Conservation (phyloP, 495 filamentous ascomycete species). For the Sporormia fimetaria region DNA sequence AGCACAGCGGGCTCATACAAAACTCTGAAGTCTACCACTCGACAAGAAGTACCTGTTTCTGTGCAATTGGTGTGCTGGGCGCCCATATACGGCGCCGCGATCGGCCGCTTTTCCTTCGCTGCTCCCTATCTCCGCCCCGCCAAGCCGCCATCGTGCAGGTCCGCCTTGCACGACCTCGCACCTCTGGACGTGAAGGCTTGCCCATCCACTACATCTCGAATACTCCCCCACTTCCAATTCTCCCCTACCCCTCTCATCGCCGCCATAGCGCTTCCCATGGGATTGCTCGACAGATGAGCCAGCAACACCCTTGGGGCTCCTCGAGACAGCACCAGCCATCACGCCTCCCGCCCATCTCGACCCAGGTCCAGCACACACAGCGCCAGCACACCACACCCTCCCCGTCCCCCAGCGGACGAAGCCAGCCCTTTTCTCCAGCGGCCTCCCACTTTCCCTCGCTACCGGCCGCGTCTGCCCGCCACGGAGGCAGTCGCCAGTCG, state of each 20-base stretch:
- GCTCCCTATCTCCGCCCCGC: too few species aligned
- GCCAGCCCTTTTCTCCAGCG: conserved; percentile 38
- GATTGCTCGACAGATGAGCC: conserved; percentile 39
- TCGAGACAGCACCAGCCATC: conserved; percentile 44
- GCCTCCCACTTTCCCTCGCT: conserved; percentile 46
- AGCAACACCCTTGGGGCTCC: conserved; percentile 52
- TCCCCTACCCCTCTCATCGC: conserved; percentile 39
- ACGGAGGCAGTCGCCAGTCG: conserved; percentile 41
- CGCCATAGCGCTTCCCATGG: conserved; percentile 51
- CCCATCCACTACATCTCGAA: conserved; percentile 1
- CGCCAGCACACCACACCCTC: conserved; percentile 30
- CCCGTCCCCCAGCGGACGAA: conserved; percentile 38
- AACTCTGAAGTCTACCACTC: too few species aligned
- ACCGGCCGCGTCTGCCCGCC: conserved; percentile 40
- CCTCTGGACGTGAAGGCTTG: too few species aligned
- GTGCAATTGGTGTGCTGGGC: too few species aligned
- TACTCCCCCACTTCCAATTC: conserved; percentile 7
- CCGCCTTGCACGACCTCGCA: too few species aligned
- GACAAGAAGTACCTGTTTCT: too few species aligned
- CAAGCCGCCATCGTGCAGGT: too few species aligned
- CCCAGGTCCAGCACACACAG: conserved; percentile 37
- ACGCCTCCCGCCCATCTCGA: conserved; percentile 52
- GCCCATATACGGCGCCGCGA: too few species aligned
- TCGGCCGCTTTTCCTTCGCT: too few species aligned
- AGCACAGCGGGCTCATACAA: too few species aligned